Conservation (phyloP, 371 early-diverging fungal species). For the Rhizopus microsporus region DNA sequence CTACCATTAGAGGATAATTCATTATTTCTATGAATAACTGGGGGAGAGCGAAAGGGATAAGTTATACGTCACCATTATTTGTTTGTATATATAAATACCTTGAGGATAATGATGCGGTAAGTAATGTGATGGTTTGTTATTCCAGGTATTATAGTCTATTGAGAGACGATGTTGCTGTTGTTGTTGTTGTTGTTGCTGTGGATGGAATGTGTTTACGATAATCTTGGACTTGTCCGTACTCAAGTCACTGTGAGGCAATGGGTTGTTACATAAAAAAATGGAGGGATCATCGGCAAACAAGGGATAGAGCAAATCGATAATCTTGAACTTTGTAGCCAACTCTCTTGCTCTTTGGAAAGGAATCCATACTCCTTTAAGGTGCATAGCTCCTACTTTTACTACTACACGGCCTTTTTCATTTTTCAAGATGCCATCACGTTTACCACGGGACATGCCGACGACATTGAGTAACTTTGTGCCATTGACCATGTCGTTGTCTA, state of each 20-base stretch:
- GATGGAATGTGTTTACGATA: conserved; percentile 1
- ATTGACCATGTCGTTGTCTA: conserved; percentile 83
- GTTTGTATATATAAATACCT: neutral
- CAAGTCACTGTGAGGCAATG: neutral
- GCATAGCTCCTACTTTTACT: conserved; percentile 86
- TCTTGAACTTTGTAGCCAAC: conserved; percentile 71
- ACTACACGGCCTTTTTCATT: conserved; percentile 83
- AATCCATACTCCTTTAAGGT: conserved; percentile 89
- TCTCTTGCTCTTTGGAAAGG: conserved; percentile 71
- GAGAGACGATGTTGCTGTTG: neutral
- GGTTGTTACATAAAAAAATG: conserved; percentile 23
- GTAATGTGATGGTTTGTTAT: conserved; percentile 9
- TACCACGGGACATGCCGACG: conserved; percentile 85
- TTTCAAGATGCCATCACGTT: conserved; percentile 86
- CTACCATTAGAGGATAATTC: conserved; percentile 2
- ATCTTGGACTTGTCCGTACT: conserved; percentile 14
- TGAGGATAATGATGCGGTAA: conserved; percentile 4
- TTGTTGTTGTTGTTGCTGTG: neutral
- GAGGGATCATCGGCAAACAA: conserved; percentile 74
- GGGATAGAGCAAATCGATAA: conserved; percentile 71
- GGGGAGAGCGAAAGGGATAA: neutral
- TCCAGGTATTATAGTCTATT: conserved; percentile 6
- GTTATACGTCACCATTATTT: neutral
- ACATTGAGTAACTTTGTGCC: conserved; percentile 88
- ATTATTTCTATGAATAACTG: conserved; percentile 9